Evolutionary conservation across 225 moss, liverwort and hornwort species (phyloP).

Genomic region (Sphagnum tenellum): DNA sequence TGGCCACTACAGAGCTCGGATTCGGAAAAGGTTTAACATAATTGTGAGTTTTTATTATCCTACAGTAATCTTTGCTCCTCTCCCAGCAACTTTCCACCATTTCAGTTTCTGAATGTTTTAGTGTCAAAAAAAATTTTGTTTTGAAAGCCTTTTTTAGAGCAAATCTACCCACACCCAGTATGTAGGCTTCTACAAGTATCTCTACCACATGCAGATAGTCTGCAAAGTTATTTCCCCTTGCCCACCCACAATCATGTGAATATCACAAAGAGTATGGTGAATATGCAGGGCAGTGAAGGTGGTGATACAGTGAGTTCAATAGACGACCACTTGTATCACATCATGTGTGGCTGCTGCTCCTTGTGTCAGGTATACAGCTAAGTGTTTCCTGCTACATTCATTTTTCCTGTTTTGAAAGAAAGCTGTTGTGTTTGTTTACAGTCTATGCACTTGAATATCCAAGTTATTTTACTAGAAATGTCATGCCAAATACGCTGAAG

Average conservation of each 20-base stretch:
- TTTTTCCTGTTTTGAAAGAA: neutral
- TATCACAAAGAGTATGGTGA: neutral
- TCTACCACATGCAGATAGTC: too few species aligned
- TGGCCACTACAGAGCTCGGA: constrained; percentile 48
- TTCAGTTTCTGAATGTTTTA: too few species aligned
- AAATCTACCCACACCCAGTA: too few species aligned
- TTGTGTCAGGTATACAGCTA: constrained; percentile 33
- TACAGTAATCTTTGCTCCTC: too few species aligned
- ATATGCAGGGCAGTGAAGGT: constrained; percentile 45
- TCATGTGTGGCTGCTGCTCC: constrained; percentile 57
- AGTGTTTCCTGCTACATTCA: neutral
- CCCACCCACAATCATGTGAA: too few species aligned
- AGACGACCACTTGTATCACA: constrained; percentile 54
- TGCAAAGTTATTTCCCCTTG: too few species aligned
- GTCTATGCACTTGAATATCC: neutral
- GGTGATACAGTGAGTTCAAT: constrained; percentile 49
- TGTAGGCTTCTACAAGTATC: too few species aligned
- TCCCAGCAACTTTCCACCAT: too few species aligned
- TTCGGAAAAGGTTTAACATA: constrained; percentile 53
- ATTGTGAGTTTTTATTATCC: constrained; percentile 21
- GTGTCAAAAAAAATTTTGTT: too few species aligned
- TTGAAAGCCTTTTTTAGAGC: too few species aligned
- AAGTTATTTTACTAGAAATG: too few species aligned
- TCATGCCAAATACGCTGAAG: neutral
- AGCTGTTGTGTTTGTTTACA: neutral